A percentile compares a stretch with the other conserved stretches of the same genome.
Evolutionary conservation across 2,329 filamentous ascomycete species (phyloP).

Genomic region (Clarireedia homoeocarpa): DNA sequence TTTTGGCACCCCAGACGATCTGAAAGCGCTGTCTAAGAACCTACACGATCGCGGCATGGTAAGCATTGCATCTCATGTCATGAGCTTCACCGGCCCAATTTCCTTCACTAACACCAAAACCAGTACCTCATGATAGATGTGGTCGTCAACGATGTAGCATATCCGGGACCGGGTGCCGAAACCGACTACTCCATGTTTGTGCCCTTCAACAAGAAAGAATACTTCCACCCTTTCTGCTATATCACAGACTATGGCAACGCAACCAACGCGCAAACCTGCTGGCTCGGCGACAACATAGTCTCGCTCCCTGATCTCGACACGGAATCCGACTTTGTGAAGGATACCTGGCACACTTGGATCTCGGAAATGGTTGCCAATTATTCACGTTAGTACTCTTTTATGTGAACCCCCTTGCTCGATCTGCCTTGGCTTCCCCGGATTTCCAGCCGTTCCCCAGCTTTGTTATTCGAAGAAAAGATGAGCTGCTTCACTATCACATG

Average conservation of each 20-base stretch:
- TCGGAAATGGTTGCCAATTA: constrained; percentile 15
- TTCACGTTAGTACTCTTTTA: constrained; percentile 29
- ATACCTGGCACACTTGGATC: constrained; percentile 13
- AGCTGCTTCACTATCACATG: not conserved
- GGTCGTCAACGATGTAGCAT: constrained; percentile 40
- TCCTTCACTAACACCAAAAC: not conserved
- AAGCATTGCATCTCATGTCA: not conserved
- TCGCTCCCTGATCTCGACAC: constrained; percentile 37
- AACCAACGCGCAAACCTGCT: constrained; percentile 22
- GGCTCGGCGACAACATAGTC: constrained; percentile 32
- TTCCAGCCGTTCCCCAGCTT: constrained; percentile 53
- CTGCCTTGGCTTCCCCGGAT: too few relatives aligned
- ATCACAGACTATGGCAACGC: constrained; percentile 31
- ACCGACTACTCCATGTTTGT: constrained; percentile 14
- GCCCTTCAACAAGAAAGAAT: constrained; percentile 16
- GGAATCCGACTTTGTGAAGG: constrained; percentile 8
- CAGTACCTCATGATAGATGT: constrained; percentile 40
- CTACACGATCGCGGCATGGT: constrained; percentile 45
- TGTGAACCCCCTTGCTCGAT: constrained; percentile 38
- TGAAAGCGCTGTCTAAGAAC: constrained; percentile 47
- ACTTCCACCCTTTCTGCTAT: constrained; percentile 15
- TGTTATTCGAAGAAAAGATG: not conserved
- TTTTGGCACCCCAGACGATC: constrained; percentile 51
- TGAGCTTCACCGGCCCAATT: not conserved
- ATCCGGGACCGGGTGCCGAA: constrained; percentile 4